Conservation (phyloP, 73 alveolate species). For the Paramecium caudatum region DNA sequence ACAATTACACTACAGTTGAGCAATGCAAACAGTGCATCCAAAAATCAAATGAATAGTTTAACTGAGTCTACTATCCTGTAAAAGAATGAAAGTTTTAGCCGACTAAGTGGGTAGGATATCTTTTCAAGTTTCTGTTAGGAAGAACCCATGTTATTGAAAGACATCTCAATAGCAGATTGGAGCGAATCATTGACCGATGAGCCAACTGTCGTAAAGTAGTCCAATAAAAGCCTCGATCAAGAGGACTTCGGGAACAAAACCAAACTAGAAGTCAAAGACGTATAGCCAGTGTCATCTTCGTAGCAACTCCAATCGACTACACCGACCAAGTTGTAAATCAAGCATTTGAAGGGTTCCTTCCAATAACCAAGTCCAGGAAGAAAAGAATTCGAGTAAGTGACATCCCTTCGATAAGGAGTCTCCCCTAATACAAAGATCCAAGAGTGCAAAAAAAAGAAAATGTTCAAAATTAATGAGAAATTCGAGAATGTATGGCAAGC, state of each 20-base stretch:
- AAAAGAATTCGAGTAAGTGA: background rate
- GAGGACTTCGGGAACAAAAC: background rate
- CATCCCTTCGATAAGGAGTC: background rate
- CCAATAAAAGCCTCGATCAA: constrained; percentile 8
- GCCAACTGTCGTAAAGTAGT: background rate
- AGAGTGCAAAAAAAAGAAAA: constrained; percentile 45
- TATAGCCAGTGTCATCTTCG: background rate
- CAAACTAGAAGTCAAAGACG: background rate
- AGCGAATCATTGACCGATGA: constrained; percentile 47
- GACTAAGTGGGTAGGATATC: constrained; percentile 58
- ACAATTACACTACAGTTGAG: constrained; percentile 24
- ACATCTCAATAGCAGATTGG: constrained; percentile 65
- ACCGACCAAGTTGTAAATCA: background rate
- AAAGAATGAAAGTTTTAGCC: constrained; percentile 37
- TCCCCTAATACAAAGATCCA: constrained; percentile 12
- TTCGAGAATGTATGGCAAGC: constrained; percentile 58
- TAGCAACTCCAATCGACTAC: background rate
- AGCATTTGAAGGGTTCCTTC: background rate
- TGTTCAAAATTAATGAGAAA: constrained; percentile 49
- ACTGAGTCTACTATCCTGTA: background rate
- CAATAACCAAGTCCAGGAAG: constrained; percentile 11
- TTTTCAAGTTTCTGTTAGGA: constrained; percentile 63
- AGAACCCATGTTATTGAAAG: constrained; percentile 64
- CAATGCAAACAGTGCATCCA: constrained; percentile 6
- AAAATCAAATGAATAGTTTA: background rate